Base-by-base conservation (phyloP, 257 asterid genomes). In the Solanum dulcamara region DNA sequence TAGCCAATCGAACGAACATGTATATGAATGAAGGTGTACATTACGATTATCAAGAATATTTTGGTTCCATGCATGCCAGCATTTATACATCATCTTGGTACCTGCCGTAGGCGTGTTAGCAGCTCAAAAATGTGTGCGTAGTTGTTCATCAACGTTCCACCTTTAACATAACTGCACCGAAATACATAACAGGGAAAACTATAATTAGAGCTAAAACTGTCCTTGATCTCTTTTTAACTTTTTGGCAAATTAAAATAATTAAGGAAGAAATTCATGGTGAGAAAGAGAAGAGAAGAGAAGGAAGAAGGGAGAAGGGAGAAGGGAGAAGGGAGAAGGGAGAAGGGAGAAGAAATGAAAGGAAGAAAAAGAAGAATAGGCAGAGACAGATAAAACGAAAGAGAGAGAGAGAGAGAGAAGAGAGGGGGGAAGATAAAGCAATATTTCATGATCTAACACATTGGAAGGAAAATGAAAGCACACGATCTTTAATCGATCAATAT, bases 111-210 rank as follows among this genome's bases (percentile, higher is more conserved):
- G 88, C 97, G 96, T 14, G 97, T 94, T 50, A 96, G 93, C 80
- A 96, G 97, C 86, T 93, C 98, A 91, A 96, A 94, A 85, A 94
- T 94, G 90, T 94, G 99, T 37, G 98, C 99, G 74, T 93, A 94
- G 92, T 96, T 96, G 87, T 94, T 94, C 94, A 90, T 80, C 88
- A 93, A 86, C 2, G 97, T 96, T 57, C 95, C 97, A 26, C 93
- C 94, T 30, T 90, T 90, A 66, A 94, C 88, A 81, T 93, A 96
- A 84, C 98, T 96, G 98, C 93, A 91, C 44, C 55, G 4, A 24
- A 75, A 75, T 2, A 66, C 59, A 44, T 30, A 75, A 75, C 13
- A 10, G 4, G 38, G 7, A 42, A 74, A 24, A 42, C 20, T 72
- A 42, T 75, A 74, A 44, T 44, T 24, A 44, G 26, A 75, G n/a